phyloP scores from a whole-genome alignment of 75 land plant genomes.

The Cupressus sempervirens region DNA sequence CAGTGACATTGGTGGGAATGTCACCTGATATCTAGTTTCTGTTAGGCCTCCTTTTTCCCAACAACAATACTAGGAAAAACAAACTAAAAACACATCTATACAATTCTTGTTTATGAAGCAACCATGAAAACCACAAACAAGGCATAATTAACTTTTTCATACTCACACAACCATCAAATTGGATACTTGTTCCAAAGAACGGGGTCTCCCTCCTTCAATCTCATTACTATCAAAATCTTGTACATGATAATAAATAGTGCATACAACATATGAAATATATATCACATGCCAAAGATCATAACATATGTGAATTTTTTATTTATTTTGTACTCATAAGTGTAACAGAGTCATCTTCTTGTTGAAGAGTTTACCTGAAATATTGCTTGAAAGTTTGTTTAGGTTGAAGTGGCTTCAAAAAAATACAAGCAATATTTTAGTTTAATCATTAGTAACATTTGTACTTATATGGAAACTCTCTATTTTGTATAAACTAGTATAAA shows the following conservation, averaged over 20 bases:
- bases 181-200: neutral
- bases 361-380: conserved; percentile 52
- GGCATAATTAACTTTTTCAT: too few relatives aligned
- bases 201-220: conserved; percentile 13
- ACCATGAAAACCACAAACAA: conserved; percentile 4
- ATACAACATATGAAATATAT: neutral
- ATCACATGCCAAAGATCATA: neutral
- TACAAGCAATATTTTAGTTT: neutral
- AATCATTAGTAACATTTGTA: too few relatives aligned
- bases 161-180: conserved; percentile 14
- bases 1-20: conserved; percentile 17
- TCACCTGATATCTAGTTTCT: conserved; percentile 16
- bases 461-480: neutral
- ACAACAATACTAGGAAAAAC: neutral
- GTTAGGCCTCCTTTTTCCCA: conserved; percentile 15
- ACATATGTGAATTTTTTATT: too few relatives aligned
- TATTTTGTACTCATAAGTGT: conserved; percentile 28
- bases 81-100: conserved; percentile 16
- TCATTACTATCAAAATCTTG: conserved; percentile 21
- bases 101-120: conserved; percentile 20
- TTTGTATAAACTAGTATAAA: neutral
- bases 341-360: conserved; percentile 32
- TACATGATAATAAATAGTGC: neutral
- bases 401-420: conserved; percentile 51
- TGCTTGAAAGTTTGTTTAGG: conserved; percentile 49